These are phyloP conservation scores for Sparassis latifolia DNA, from an alignment of 1,284 basidiomycete species.

Conservation along the genomic window DNA sequence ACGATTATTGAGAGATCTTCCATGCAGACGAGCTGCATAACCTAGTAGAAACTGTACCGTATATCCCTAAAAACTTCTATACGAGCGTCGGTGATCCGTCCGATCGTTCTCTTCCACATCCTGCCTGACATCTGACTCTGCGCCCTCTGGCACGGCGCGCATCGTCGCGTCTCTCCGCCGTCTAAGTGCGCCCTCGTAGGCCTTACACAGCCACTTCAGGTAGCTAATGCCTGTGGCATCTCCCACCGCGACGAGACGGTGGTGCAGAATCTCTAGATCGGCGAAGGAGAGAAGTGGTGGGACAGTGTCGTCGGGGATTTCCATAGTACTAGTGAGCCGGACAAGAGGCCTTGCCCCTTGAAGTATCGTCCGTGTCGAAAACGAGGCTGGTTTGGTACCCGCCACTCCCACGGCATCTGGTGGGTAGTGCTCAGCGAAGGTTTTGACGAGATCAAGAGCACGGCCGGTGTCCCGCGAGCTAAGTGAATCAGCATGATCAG, in stretches of 20 bases:
- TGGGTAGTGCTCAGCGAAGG: conserved; percentile 56
- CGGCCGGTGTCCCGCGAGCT: conserved; percentile 47
- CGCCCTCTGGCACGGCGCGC: conserved; percentile 8
- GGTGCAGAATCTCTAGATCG: conserved; percentile 63
- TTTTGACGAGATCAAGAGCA: conserved; percentile 45
- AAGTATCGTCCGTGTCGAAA: conserved; percentile 50
- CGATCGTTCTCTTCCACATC: not conserved
- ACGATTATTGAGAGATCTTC: no score
- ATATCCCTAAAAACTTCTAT: not conserved
- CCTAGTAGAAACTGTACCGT: no score
- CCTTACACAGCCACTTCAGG: conserved; percentile 58
- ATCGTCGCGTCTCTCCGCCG: conserved; percentile 41
- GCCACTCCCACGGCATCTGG: conserved; percentile 36
- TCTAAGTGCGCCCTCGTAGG: conserved; percentile 61
- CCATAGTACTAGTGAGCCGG: conserved; percentile 45
- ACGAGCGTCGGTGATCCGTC: not conserved
- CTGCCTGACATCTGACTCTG: not conserved
- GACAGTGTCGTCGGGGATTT: conserved; percentile 60
- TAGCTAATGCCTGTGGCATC: conserved; percentile 42
- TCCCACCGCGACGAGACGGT: conserved; percentile 44
- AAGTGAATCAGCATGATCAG: not conserved
- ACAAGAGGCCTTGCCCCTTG: conserved; percentile 51
- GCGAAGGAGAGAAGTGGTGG: conserved; percentile 61
- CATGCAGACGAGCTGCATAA: no score
- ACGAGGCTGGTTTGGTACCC: conserved; percentile 35